Base-by-base conservation (phyloP, 768 basidiomycete species). In the Tulasnella calospora region DNA sequence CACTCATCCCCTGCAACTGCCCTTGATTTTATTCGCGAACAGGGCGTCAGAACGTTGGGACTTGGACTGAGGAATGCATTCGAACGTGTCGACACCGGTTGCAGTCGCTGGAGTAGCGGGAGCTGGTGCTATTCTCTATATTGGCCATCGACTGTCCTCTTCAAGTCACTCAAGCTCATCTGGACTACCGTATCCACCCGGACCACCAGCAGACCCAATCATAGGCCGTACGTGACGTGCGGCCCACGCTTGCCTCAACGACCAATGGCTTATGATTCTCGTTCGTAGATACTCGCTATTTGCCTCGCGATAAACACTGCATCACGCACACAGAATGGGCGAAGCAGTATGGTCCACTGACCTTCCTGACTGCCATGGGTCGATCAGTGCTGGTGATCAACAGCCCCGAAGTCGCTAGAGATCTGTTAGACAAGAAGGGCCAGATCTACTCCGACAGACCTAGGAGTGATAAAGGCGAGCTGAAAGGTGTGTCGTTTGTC, bases 391-490 rank as follows among this genome's bases (percentile, higher is more conserved):
- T 84, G 30, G 70, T 85, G 17, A 67, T 85, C 55, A 86, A 85
- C 80, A 82, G 81, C 35, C 81, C 82, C 67, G 81, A 81, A 71
- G 81, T 82, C 23, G 85, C 83, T 1, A 74, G 69, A 9, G 87
- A 88, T 13, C 81, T 88, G 13, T 81, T 87, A 21, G 85, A 86
- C 27, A 84, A 84, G 51, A 83, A 84, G 21, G 80, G 80, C 35
- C 71, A 47, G 17, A 81, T 83, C 46, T 84, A 83, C 77, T 83
- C 82, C 6, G 80, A 80, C 80, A 79, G 84, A 80, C 83, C 84
- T 12, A 55, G 47, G 9, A 41, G 51, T 13, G 30, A 36, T 35
- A 57, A 40, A 15, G 70, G 73, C n/a, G 41, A 44, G 8, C 41
- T 71, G n/a, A 35, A 40, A 41, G 69, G 75, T 76, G 61, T 15